These are phyloP conservation scores for Penicillium malachiteum DNA, from an alignment of 495 filamentous ascomycete genomes.

Conservation along the genomic window DNA sequence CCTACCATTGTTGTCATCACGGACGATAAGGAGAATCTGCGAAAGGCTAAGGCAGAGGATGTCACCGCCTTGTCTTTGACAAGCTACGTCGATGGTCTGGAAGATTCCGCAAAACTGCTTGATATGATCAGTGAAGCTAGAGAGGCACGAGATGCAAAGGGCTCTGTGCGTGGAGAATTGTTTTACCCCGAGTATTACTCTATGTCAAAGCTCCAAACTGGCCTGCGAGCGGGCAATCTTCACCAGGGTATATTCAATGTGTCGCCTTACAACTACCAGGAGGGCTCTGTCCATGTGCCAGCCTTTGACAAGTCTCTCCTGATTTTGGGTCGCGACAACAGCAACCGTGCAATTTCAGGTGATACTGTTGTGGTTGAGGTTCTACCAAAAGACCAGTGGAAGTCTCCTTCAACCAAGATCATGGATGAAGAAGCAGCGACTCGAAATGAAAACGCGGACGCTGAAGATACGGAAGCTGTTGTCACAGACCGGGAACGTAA, in stretches of 20 bases:
- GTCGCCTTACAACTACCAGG: slow-evolving; percentile 95
- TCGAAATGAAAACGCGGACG: slow-evolving; percentile 87
- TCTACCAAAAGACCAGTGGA: slow-evolving; percentile 93
- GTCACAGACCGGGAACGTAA: slow-evolving; percentile 82
- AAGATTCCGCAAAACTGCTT: slow-evolving; percentile 79
- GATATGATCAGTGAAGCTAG: slow-evolving; percentile 87
- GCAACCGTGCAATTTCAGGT: slow-evolving; percentile 88
- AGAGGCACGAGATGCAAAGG: slow-evolving; percentile 63
- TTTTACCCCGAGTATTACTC: slow-evolving; percentile 84
- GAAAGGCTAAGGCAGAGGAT: slow-evolving; percentile 74
- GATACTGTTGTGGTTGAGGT: slow-evolving; percentile 92
- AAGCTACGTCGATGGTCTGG: slow-evolving; percentile 79
- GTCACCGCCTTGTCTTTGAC: slow-evolving; percentile 64
- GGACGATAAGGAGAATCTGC: slow-evolving; percentile 84
- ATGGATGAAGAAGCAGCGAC: slow-evolving; percentile 92
- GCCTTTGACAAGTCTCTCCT: slow-evolving; percentile 87
- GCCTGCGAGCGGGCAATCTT: slow-evolving; percentile 76
- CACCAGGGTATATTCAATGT: slow-evolving; percentile 96
- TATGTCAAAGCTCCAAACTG: slow-evolving; percentile 93
- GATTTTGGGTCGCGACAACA: slow-evolving; percentile 91
- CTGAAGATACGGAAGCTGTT: slow-evolving; percentile 71
- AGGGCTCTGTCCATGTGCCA: slow-evolving; percentile 84
- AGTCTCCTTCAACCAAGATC: slow-evolving; percentile 88
- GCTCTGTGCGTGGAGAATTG: slow-evolving; percentile 58
- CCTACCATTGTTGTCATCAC: slow-evolving; percentile 90